These are phyloP conservation scores for Annulohypoxylon truncatum DNA, from an alignment of 2,329 filamentous ascomycete genomes.

Conservation along the genomic window DNA sequence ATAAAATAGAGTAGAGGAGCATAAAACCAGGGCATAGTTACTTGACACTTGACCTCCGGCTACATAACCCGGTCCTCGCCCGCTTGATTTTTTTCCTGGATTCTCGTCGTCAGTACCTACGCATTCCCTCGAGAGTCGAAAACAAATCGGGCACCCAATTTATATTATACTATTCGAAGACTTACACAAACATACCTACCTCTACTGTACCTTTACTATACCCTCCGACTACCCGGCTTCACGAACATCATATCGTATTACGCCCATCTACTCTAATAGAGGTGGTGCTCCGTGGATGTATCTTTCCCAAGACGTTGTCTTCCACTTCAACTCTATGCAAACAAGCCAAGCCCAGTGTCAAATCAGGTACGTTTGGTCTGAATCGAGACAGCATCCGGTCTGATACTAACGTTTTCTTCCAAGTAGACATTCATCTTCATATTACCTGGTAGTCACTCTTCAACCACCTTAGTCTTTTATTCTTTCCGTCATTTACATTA, in stretches of 20 bases:
- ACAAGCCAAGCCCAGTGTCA: not conserved
- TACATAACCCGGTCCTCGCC: not conserved
- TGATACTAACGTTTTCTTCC: conserved; percentile 1
- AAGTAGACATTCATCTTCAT: not conserved
- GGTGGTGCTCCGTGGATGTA: conserved; percentile 1
- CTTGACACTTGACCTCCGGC: not conserved
- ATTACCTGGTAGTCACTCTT: not conserved
- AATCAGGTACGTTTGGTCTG: not conserved
- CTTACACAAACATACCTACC: not conserved
- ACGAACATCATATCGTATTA: not conserved
- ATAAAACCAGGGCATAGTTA: not conserved
- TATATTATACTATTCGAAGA: not conserved
- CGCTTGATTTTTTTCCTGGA: not conserved
- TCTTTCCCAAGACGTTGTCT: not conserved
- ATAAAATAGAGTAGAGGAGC: not conserved
- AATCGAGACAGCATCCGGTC: not conserved
- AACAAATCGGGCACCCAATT: not conserved
- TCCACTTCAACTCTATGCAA: not conserved
- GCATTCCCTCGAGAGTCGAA: not conserved
- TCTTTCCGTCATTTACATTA: not conserved
- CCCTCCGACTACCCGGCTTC: not conserved
- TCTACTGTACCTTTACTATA: not conserved
- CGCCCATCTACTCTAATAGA: not conserved
- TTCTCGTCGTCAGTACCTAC: not conserved
- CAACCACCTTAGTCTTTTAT: not conserved